Percentiles rank a stretch among this genome's conserved stretches.
phyloP scores from a whole-genome alignment of 768 basidiomycete species.

The Hygrophoropsis aurantiaca region DNA sequence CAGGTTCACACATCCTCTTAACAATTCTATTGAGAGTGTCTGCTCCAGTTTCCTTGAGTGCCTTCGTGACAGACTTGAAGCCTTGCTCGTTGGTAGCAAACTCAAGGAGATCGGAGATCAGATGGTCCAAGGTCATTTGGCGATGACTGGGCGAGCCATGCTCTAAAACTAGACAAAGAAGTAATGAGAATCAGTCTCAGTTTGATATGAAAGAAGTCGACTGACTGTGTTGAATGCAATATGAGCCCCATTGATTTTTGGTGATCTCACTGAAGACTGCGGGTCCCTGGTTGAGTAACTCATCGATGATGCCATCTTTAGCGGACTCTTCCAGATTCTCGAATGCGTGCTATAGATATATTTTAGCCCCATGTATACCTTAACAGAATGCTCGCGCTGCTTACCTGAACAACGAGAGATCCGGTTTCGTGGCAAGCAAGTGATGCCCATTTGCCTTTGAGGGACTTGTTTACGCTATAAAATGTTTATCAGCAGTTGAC shows the following conservation, averaged over 20 bases:
- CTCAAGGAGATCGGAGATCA: constrained; percentile 73
- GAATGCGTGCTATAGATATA: constrained; percentile 63
- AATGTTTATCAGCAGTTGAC: constrained; percentile 3
- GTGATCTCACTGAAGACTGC: constrained; percentile 71
- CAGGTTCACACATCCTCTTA: constrained; percentile 82
- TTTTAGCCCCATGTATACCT: neutral
- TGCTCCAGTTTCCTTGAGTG: constrained; percentile 80
- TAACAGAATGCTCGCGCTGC: constrained; percentile 1
- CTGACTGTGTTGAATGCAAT: constrained; percentile 84
- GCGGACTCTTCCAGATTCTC: constrained; percentile 83
- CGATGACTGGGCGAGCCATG: constrained; percentile 79
- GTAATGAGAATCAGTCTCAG: neutral
- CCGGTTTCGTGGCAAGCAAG: constrained; percentile 91
- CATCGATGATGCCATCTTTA: constrained; percentile 83
- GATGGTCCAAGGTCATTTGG: constrained; percentile 73
- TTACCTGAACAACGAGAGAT: constrained; percentile 82
- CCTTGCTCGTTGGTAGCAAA: constrained; percentile 84
- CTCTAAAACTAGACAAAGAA: constrained; percentile 60
- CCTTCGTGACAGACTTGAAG: constrained; percentile 84
- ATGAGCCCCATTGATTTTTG: constrained; percentile 89
- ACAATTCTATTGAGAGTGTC: constrained; percentile 75
- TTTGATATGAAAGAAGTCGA: constrained; percentile 10
- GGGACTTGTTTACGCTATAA: constrained; percentile 77
- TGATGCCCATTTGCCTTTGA: constrained; percentile 87
- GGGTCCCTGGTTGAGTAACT: constrained; percentile 73